Evolutionary conservation across 164 flowering plant genomes (phyloP), one percentile per base, ranked within the genome.

Genomic region (Paratinospora sagittata): DNA sequence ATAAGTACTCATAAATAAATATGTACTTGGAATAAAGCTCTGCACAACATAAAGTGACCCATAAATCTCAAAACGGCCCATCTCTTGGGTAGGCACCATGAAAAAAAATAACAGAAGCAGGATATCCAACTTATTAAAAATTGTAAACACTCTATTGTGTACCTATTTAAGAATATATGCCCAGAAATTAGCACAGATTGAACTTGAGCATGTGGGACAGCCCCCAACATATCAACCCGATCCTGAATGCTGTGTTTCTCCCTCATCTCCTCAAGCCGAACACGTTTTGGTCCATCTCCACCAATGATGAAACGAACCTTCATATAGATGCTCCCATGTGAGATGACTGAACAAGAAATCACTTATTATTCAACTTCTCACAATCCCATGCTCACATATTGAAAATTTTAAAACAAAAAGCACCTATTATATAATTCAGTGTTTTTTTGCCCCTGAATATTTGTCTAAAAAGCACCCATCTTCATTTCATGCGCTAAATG

Each of bases 241-340:
- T 96, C 98, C 83, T 93, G 98, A 74, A 95, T 91, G 75, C 89
- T 86, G 74, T 93, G 91, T 68, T 91, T 96, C 77, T 91, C 96
- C 79, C 98, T 87, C 99, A 96, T 96, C 79, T 96, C 96, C 75
- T 96, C 98, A 69, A 93, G 69, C 63, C 95, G 85, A 69, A 93
- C 99, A 33, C 96, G 81, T 79, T 96, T 95, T 7, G 99, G 98
- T 21, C 99, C 99, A 86, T 95, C 99, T 72, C 99, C 98, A 72
- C 99, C 99, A 79, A 92, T 75, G 69, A 96, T 81, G 77, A 96
- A 96, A 70, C 92, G 87, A 69, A 93, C 98, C 98, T 95, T 71
- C 63, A 73, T 17, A 79, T 24, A 70, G 0, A 65, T 52, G 70
- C 69, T 79, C 21, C 8, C 16, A 66, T 12, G 41, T 65, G 41